Evolutionary conservation across 768 basidiomycete genomes (phyloP), one percentile per base, ranked within the genome.

Genomic region (Artomyces pyxidatus): DNA sequence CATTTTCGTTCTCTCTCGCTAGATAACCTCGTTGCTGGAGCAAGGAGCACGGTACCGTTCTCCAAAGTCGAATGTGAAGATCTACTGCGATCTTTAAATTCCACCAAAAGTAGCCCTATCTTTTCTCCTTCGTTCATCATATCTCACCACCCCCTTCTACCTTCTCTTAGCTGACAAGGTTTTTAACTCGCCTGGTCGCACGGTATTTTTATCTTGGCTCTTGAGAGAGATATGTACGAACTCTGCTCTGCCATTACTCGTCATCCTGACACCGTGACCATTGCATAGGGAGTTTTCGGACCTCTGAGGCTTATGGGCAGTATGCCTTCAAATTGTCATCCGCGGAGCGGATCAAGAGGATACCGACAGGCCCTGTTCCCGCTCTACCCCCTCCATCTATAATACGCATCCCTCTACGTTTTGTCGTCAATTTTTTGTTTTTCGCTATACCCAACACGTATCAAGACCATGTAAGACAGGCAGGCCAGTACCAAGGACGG

Each of bases 381-480:
- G 26, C 41, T 38, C 23, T 49, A 9, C 39, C 53, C 42, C 26
- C 47, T 48, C 16, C 61, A 5, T 6, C 26, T 4, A 38, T 47
- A 16, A 45, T 65, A 8, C 59, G 63, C 4, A 53, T 66, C 0
- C 39, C 71, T 3, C 46, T 73, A 10, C 61, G 64, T 43, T 53
- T 75, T 23, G 35, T 74, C 30, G 70, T 76, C 32, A 69, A 69
- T 32, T 48, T 68, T 14, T 50, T 73, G 2, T 78, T 75, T 53
- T 79, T 79, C 58, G 73, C 74, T 1, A 76, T 80, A 42, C 77
- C 77, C 4, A 62, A 70, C 48, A 72, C 72, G 19, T 80, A 78
- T 55, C 63, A 75, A 38, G 66, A 65, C 6, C 75, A 78, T 54
- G 65, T 78, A 17, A 72, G 72, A 63, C 53, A 55, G 12, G 73